Conservation (phyloP, 164 flowering plant genomes). For the Annona cherimola region DNA sequence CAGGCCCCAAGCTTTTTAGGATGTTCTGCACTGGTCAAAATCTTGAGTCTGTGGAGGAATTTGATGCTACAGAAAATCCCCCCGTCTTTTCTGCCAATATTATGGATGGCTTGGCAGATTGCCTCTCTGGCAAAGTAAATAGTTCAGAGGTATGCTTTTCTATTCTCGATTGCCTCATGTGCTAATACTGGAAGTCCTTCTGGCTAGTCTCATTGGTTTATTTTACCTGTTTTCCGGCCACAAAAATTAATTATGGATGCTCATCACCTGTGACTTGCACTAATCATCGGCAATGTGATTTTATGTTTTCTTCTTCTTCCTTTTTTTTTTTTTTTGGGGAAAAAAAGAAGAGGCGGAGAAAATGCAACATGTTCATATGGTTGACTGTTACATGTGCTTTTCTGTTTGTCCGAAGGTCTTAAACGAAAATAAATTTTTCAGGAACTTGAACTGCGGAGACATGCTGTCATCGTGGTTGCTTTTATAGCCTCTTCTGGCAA, state of each 20-base stretch:
- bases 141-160: slow-evolving; percentile 39
- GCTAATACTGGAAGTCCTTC: not conserved
- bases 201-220: not conserved
- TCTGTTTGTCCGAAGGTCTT: not conserved
- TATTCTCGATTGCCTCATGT: not conserved
- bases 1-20: slow-evolving; percentile 67
- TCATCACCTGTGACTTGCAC: too few relatives aligned
- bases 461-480: slow-evolving; percentile 58
- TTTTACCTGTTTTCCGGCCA: too few relatives aligned
- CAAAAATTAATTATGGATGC: too few relatives aligned
- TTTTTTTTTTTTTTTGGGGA: too few relatives aligned
- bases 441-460: slow-evolving; percentile 69
- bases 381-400: not conserved
- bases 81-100: slow-evolving; percentile 29
- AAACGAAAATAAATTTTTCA: slow-evolving; percentile 27
- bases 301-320: too few relatives aligned
- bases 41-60: slow-evolving; percentile 14
- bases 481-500: slow-evolving; percentile 77
- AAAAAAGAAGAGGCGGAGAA: too few relatives aligned
- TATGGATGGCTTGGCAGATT: slow-evolving; percentile 71
- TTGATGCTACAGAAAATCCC: slow-evolving; percentile 15
- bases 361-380: not conserved
- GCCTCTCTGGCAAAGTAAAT: slow-evolving; percentile 49
- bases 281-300: too few relatives aligned
- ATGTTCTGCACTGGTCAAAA: slow-evolving; percentile 40